phyloP scores from a whole-genome alignment of 495 filamentous ascomycete genomes.

The Penicillium cosmopolitanum region DNA sequence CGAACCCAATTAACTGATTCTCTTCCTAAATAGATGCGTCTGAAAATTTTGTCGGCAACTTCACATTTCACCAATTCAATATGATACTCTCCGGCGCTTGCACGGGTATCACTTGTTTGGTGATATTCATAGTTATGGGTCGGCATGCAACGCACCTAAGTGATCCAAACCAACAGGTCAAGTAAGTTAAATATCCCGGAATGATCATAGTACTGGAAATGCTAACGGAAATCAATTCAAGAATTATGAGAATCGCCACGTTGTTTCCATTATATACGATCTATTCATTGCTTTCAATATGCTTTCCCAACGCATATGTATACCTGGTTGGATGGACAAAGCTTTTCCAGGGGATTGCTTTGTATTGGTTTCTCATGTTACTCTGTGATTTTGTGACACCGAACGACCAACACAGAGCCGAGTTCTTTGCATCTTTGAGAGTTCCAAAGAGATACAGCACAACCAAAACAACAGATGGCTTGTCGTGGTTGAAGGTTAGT shows the following conservation, averaged over 20 bases:
- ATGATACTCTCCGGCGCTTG: conserved; percentile 31
- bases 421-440: conserved; percentile 29
- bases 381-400: conserved; percentile 35
- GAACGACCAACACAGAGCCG: conserved; percentile 16
- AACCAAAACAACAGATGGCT: conserved; percentile 20
- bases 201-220: neutral
- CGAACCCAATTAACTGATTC: neutral
- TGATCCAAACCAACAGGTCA: conserved; percentile 34
- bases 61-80: conserved; percentile 31
- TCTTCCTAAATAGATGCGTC: conserved; percentile 9
- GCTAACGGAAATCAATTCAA: neutral
- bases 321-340: conserved; percentile 36
- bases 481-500: conserved; percentile 24
- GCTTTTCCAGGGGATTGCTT: conserved; percentile 34
- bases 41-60: conserved; percentile 18
- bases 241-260: conserved; percentile 30
- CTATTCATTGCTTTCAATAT: conserved; percentile 32
- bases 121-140: conserved; percentile 25
- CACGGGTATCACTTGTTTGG: conserved; percentile 20
- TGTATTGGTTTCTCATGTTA: conserved; percentile 37
- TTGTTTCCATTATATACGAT: conserved; percentile 33
- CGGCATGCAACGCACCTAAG: conserved; percentile 32
- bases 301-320: conserved; percentile 30
- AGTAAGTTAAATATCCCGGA: conserved; percentile 19
- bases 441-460: conserved; percentile 14